Base-by-base conservation (phyloP, 306 rosid species). In the Cercis canadensis region DNA sequence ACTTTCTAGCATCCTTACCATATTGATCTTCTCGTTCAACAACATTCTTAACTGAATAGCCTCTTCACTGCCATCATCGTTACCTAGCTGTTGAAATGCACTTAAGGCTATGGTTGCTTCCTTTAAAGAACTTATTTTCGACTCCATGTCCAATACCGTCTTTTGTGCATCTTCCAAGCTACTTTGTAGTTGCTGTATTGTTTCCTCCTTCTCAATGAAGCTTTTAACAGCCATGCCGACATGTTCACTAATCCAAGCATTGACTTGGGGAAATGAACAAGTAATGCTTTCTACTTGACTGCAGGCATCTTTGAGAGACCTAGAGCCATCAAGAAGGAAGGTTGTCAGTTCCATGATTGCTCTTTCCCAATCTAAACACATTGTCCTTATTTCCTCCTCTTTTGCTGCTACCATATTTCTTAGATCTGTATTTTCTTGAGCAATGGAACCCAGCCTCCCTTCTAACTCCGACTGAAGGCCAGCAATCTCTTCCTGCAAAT, bases 291-390 rank as follows among this genome's bases (percentile, higher is more conserved):
- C 84, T 60, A 87, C 85, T 74, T 94, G 92, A 19, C 90, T 79
- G 61, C 91, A 82, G n/a, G 88, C 96, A 78, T 84, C 92, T 80
- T 67, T 88, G 70, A 94, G 91, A 74, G 94, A 87, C 77, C 87
- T 94, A 70, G 96, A 88, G 64, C 98, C 90, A 78, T 94, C 98
- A 9, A 85, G 78, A 80, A 94, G 96, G 78, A 90, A 90, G 53
- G 84, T 78, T 69, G 96, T 90, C 67, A 94, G 81, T 79, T 94
- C 98, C 56, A 81, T 59, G 56, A 82, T 83, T 68, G 95, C 96
- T 78, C 80, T 83, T 86, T 94, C 98, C 97, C 98, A 90, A 71
- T 86, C 86, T 81, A 72, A 69, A 84, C 83, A 59, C 63, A 72
- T 58, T 66, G 76, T 74, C 75, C 59, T 84, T 17, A 83, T 78